A percentile compares a stretch with the other conserved stretches of the same genome.
Conservation (phyloP, 768 basidiomycete genomes). For the Candolleomyces eurysporus region DNA sequence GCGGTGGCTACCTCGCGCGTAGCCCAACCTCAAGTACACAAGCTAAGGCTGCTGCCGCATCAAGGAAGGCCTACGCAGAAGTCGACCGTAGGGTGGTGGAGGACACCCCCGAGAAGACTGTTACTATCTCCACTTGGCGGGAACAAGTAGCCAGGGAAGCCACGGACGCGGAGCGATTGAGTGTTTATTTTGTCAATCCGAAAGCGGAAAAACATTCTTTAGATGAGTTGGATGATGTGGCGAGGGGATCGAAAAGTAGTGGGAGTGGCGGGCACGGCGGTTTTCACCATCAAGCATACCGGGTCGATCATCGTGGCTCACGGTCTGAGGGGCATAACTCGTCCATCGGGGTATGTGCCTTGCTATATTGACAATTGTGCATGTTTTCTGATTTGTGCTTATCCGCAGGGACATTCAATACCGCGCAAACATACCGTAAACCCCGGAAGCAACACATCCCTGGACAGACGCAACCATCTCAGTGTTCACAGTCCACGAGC, state of each 20-base stretch:
- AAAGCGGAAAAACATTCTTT: slow-evolving; percentile 16
- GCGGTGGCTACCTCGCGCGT: too few species aligned
- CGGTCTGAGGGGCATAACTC: background rate
- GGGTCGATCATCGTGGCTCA: background rate
- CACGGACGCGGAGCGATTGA: slow-evolving; percentile 37
- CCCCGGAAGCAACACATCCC: background rate
- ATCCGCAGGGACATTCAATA: background rate
- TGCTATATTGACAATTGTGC: background rate
- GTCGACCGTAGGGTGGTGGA: slow-evolving; percentile 38
- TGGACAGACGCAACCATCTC: background rate
- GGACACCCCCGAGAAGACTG: slow-evolving; percentile 49
- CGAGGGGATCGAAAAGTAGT: slow-evolving; percentile 5
- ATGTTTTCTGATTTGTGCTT: background rate
- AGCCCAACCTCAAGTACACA: background rate
- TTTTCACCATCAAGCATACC: background rate
- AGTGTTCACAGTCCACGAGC: background rate
- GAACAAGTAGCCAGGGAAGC: slow-evolving; percentile 47
- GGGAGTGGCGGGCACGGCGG: slow-evolving; percentile 2
- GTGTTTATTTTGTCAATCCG: slow-evolving; percentile 43
- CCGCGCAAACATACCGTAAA: background rate
- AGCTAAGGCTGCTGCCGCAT: too few species aligned
- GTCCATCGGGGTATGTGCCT: background rate
- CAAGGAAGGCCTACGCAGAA: background rate
- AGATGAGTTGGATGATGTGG: slow-evolving; percentile 9
- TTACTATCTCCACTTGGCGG: slow-evolving; percentile 56